Base-by-base conservation (phyloP, 805 yeast genomes). In the Metschnikowia amazonensis region DNA sequence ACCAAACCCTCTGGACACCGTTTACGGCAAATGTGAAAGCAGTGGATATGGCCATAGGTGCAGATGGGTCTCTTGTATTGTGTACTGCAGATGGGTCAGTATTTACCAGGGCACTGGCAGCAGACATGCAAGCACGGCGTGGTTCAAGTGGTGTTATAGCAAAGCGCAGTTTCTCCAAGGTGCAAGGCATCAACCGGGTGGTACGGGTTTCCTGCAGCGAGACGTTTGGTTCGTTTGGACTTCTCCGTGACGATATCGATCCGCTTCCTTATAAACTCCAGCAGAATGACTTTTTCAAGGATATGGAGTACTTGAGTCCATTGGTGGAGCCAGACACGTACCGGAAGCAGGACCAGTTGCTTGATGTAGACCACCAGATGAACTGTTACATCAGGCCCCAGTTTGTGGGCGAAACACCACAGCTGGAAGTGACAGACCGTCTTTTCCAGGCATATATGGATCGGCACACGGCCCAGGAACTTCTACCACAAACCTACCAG, bases 61-160 rank as follows among this genome's bases (percentile, higher is more conserved):
- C 65, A 14, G 86, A 83, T 56, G 95, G 95, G 0, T 80, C 86
- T 0, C 61, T 87, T 2, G 67, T 89, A 1, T 60, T 90, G 1
- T 77, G 85, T 50, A 84, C 94, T 0, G 62, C 69, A 17, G 80
- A 81, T 40, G 97, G 97, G 0, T 75, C 83, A 18, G 86, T 79
- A 0, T 88, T 77, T 53, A 67, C 70, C 52, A 75, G 66, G 11
- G 35, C 21, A 14, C 36, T 42, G 61, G n/a, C 42, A 14, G 23
- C 32, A n/a, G 4, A 30, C 13, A n/a, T 38, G 4, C 59, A 53
- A 40, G 44, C 74, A 18, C 58, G 63, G 17, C 16, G 36, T 39
- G 65, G 58, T 20, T 68, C 75, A 1, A 30, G 27, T 10, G 44
- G 49, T 20, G 17, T 16, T 4, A 10, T 28, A 1, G 44, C 53